Conservation (phyloP, 371 early-diverging fungal genomes). For the Entomophthora muscae region DNA sequence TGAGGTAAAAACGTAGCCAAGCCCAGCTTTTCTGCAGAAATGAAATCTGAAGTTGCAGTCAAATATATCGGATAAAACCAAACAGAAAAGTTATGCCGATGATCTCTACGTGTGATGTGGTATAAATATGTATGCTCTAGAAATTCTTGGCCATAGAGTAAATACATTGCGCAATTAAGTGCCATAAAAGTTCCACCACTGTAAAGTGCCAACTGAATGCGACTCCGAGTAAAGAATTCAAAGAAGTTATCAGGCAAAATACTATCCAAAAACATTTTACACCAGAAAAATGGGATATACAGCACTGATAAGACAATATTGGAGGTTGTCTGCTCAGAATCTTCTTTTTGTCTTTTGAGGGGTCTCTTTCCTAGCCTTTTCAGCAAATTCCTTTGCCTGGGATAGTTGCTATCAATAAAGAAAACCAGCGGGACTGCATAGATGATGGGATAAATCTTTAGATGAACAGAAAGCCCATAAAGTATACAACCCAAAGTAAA, state of each 20-base stretch:
- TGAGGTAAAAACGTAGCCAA: slow-evolving; percentile 64
- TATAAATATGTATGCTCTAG: slow-evolving; percentile 83
- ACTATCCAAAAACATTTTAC: neutral
- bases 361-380: slow-evolving; percentile 13
- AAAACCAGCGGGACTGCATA: slow-evolving; percentile 63
- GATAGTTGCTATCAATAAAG: slow-evolving; percentile 29
- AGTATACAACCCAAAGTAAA: slow-evolving; percentile 37
- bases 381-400: slow-evolving; percentile 6
- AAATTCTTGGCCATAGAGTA: slow-evolving; percentile 60
- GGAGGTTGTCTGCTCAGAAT: slow-evolving; percentile 2
- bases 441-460: slow-evolving; percentile 92
- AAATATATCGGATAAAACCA: slow-evolving; percentile 92
- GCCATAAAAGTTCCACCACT: neutral
- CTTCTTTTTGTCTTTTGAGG: slow-evolving; percentile 2
- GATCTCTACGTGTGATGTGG: slow-evolving; percentile 87
- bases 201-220: neutral
- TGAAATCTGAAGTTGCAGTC: slow-evolving; percentile 23
- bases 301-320: slow-evolving; percentile 12
- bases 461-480: slow-evolving; percentile 87
- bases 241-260: neutral
- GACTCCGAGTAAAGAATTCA: slow-evolving; percentile 1
- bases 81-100: slow-evolving; percentile 93
- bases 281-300: neutral
- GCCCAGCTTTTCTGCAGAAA: slow-evolving; percentile 10
- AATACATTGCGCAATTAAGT: neutral